Conservation (phyloP, 805 yeast species). For the Wickerhamiella azymoides region DNA sequence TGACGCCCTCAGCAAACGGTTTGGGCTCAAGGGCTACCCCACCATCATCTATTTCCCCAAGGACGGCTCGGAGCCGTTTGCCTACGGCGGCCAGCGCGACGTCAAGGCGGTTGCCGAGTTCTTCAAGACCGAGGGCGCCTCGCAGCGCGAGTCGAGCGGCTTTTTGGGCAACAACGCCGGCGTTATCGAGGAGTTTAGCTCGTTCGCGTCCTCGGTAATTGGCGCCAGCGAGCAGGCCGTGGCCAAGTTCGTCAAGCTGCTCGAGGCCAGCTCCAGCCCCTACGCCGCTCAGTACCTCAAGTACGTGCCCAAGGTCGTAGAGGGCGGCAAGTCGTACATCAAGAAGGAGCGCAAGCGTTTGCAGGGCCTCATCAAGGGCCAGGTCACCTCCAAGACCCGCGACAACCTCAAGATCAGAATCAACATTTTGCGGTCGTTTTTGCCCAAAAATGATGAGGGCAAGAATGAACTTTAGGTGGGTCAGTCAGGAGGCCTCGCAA, state of each 20-base stretch:
- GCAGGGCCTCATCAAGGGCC: constrained; percentile 28
- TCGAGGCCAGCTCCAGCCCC: constrained; percentile 15
- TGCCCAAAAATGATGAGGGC: constrained; percentile 3
- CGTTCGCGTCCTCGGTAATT: constrained; percentile 20
- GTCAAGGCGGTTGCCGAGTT: constrained; percentile 38
- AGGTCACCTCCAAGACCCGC: constrained; percentile 29
- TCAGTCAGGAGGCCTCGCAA: too few species aligned
- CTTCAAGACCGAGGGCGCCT: constrained; percentile 29
- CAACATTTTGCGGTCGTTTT: constrained; percentile 34
- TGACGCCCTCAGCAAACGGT: constrained; percentile 30
- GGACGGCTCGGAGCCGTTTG: constrained; percentile 33
- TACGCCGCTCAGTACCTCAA: constrained; percentile 19
- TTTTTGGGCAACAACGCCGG: constrained; percentile 30
- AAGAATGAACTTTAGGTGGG: constrained; percentile 19
- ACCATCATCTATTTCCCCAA: constrained; percentile 38
- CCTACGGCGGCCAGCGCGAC: constrained; percentile 40
- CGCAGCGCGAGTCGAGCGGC: constrained; percentile 32
- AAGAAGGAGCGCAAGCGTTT: constrained; percentile 36
- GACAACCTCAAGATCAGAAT: constrained; percentile 40
- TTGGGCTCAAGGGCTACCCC: constrained; percentile 37
- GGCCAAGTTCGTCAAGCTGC: constrained; percentile 24
- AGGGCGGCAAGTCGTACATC: constrained; percentile 28
- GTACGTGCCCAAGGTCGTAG: constrained; percentile 20
- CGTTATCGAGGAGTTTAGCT: constrained; percentile 25
- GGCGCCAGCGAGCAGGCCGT: constrained; percentile 21